Percentiles rank a stretch among this genome's conserved stretches.
phyloP scores from a whole-genome alignment of 2,329 filamentous ascomycete species.

The Fusarium sacchari region DNA sequence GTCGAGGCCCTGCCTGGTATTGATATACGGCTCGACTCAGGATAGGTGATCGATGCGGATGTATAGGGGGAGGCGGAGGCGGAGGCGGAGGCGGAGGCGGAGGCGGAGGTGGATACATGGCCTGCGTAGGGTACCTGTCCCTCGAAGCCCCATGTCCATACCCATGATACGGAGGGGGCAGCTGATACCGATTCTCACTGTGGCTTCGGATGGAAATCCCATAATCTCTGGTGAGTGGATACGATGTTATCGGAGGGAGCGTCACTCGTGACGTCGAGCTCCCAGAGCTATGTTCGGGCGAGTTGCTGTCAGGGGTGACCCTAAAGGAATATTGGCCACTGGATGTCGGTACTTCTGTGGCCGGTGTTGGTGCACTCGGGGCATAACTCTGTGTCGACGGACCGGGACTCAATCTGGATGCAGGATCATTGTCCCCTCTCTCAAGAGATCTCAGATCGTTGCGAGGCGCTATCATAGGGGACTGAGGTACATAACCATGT shows the following conservation, averaged over 20 bases:
- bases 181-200: not conserved
- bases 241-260: accelerated
- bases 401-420: accelerated
- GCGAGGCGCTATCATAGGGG: too few species aligned
- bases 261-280: not conserved
- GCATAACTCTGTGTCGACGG: accelerated
- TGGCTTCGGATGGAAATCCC: not conserved
- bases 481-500: not conserved
- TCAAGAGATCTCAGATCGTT: too few species aligned
- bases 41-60: too few species aligned
- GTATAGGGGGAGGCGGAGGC: too few species aligned
- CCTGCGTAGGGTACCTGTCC: too few species aligned
- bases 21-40: too few species aligned
- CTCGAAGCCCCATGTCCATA: not conserved
- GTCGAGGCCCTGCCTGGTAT: too few species aligned
- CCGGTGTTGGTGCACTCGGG: not conserved
- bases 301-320: accelerated
- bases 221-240: not conserved
- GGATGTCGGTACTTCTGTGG: accelerated
- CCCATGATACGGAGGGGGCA: accelerated
- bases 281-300: accelerated
- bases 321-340: accelerated
- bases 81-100: too few species aligned
- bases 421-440: too few species aligned
- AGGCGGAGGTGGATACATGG: too few species aligned